Conservation (phyloP, 805 yeast genomes). For the Lipomyces sp. region DNA sequence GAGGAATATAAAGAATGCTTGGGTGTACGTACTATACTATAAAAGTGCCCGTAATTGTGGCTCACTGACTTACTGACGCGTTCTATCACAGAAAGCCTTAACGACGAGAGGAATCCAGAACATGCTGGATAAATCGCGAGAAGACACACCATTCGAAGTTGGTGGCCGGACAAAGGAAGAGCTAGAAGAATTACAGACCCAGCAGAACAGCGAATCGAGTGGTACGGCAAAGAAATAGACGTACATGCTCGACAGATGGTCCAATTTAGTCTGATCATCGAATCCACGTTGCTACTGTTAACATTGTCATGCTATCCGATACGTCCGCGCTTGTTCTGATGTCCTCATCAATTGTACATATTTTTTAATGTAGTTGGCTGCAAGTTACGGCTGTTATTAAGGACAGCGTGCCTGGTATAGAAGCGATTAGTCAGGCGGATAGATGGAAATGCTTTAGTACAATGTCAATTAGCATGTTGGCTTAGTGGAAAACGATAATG, state of each 20-base stretch:
- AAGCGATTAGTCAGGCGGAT: too few relatives aligned
- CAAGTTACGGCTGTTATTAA: too few relatives aligned
- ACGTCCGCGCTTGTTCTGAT: too few relatives aligned
- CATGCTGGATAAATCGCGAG: constrained; percentile 84
- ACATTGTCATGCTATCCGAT: too few relatives aligned
- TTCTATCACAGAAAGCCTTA: constrained; percentile 51
- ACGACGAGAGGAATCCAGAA: constrained; percentile 77
- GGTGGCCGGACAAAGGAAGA: constrained; percentile 54
- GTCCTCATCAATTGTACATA: too few relatives aligned
- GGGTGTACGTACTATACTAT: constrained; percentile 50
- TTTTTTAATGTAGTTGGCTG: too few relatives aligned
- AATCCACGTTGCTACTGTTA: too few relatives aligned
- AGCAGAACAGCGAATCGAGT: neutral
- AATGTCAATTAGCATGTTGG: too few relatives aligned
- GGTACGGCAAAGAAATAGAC: neutral
- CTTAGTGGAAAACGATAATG: too few relatives aligned
- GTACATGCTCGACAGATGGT: neutral
- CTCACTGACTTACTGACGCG: constrained; percentile 8
- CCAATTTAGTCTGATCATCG: too few relatives aligned
- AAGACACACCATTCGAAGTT: constrained; percentile 84
- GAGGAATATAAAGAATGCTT: constrained; percentile 86
- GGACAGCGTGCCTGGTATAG: too few relatives aligned
- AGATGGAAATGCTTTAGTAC: too few relatives aligned
- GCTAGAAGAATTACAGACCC: constrained; percentile 21
- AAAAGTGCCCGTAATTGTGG: neutral